Evolutionary conservation across 1,284 basidiomycete genomes (phyloP).

Genomic region (Fomitopsis palustris): DNA sequence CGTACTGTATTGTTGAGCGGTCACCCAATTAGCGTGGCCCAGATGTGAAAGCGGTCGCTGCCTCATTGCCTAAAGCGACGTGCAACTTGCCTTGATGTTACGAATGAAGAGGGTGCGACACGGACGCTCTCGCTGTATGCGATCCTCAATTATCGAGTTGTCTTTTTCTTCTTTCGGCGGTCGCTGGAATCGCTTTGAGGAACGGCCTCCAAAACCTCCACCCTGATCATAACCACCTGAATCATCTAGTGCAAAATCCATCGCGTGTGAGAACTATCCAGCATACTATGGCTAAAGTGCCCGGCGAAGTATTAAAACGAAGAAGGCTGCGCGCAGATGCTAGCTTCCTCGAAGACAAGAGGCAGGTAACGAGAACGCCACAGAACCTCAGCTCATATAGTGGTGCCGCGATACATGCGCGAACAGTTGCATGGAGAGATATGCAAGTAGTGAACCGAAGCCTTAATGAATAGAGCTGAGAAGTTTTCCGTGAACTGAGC

Average conservation of each 20-base stretch:
- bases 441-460: background rate
- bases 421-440: background rate
- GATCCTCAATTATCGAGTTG: conserved; percentile 85
- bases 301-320: background rate
- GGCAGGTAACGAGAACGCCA: conserved; percentile 1
- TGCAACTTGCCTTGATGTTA: conserved; percentile 86
- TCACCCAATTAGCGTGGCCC: background rate
- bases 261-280: conserved; percentile 50
- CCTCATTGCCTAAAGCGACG: background rate
- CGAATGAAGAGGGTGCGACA: conserved; percentile 96
- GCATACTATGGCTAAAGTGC: conserved; percentile 23
- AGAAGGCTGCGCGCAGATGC: background rate
- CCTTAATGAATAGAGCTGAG: background rate
- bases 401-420: background rate
- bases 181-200: conserved; percentile 44
- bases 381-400: background rate
- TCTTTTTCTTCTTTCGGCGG: conserved; percentile 80
- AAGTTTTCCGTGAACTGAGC: conserved; percentile 5
- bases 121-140: conserved; percentile 87
- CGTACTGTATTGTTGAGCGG: conserved; percentile 60
- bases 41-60: background rate
- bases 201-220: conserved; percentile 42
- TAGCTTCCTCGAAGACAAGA: background rate
- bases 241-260: conserved; percentile 54
- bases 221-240: conserved; percentile 51